Base-by-base conservation (phyloP, 129 eudicot genomes). In the Escallonia rubra region DNA sequence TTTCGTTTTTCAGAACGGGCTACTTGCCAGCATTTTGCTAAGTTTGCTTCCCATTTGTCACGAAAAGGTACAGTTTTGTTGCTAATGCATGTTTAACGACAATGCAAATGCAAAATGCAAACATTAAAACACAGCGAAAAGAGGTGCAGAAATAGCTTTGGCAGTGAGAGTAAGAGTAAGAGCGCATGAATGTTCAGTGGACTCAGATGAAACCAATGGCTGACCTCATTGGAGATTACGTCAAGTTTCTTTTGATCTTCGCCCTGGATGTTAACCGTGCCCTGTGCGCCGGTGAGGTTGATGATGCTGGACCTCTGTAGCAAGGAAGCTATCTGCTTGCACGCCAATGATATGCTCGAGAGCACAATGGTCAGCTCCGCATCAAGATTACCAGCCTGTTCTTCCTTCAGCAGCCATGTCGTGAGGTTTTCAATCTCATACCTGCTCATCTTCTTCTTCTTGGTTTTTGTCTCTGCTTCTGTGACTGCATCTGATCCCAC, bases 211-310 rank as follows among this genome's bases (percentile, higher is more conserved):
- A 23, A 23, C 34, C 34, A 23, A 23, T 46, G 6, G 61, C 51
- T 5, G 15, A 92, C 95, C 98, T 89, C 95, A 64, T 92, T 92
- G 59, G 98, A 80, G 54, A 92, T 85, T 49, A 89, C 98, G 71
- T 92, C 98, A 8, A 92, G 98, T 74, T 92, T 92, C 79, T 89
- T 92, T 77, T 92, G 98, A 74, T 92, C 98, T 73, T 92, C 98
- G 0, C 98, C 98, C 51, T 89, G 98, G 44, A 92, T 73, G 66
- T 92, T 92, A 10, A 84, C 75, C 38, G 95, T 87, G 4, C 96
- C 98, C 66, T 86, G 98, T 78, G 84, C 73, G 38, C 98, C 98
- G 46, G 98, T 92, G 16, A 92, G 78, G 66, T 86, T 86, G 64
- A 85, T 78, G 23, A 92, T 92, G 78, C 85, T 84, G 8, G 98